Evolutionary conservation across 2,329 filamentous ascomycete genomes (phyloP).

Genomic region (Atkinsonella hypoxylon): DNA sequence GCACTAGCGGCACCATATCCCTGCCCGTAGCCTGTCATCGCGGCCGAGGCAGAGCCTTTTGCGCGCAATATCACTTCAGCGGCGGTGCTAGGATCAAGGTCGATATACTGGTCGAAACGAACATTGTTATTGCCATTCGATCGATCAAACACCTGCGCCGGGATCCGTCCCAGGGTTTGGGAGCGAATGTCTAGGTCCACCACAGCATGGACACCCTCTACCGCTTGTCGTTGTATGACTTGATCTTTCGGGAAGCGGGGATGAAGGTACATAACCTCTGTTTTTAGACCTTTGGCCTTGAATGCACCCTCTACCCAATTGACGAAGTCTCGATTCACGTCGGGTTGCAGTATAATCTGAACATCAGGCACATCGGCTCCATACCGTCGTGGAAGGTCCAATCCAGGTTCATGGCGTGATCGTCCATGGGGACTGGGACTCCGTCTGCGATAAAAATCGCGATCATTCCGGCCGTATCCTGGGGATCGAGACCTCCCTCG

Average conservation of each 20-base stretch:
- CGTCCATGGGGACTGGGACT: constrained; percentile 54
- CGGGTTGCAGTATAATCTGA: constrained; percentile 71
- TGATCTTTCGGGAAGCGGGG: constrained; percentile 64
- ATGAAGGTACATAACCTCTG: constrained; percentile 69
- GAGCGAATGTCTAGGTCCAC: constrained; percentile 61
- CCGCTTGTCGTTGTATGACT: constrained; percentile 73
- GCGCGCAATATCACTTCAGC: constrained; percentile 69
- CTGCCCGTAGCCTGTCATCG: constrained; percentile 19
- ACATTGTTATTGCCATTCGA: constrained; percentile 62
- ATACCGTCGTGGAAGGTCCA: constrained; percentile 62
- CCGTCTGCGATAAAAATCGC: constrained; percentile 49
- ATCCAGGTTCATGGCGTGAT: constrained; percentile 38
- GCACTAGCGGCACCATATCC: constrained; percentile 15
- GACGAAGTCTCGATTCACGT: constrained; percentile 69
- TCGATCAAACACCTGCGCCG: constrained; percentile 77
- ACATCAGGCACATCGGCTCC: constrained; percentile 76
- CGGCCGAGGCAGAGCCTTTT: constrained; percentile 33
- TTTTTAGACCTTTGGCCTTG: constrained; percentile 55
- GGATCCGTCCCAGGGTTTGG: constrained; percentile 61
- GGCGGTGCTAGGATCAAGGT: constrained; percentile 66
- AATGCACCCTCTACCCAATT: constrained; percentile 72
- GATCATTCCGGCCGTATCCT: constrained; percentile 28
- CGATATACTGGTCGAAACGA: constrained; percentile 76
- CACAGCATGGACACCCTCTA: constrained; percentile 81
- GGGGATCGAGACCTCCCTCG: constrained; percentile 62